A percentile compares a stretch with the other conserved stretches of the same genome.
Conservation (phyloP, 441 rosid species). For the Eruca vesicaria region DNA sequence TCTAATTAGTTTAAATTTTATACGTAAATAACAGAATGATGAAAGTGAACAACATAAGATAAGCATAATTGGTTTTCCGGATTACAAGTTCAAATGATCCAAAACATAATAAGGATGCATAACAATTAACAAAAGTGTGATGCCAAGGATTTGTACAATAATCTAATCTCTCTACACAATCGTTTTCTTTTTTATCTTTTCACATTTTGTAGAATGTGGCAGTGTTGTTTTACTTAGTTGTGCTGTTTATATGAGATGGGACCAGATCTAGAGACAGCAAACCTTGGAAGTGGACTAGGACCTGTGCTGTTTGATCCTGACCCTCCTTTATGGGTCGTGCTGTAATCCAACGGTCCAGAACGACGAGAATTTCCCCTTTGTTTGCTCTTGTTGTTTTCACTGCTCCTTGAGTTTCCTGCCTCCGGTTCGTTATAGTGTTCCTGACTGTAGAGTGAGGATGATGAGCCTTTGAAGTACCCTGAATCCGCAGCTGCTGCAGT, state of each 20-base stretch:
- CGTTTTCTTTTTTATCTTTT: neutral
- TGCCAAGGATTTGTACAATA: constrained; percentile 25
- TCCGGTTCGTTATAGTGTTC: constrained; percentile 54
- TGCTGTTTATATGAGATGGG: constrained; percentile 85
- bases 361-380: constrained; percentile 59
- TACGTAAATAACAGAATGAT: neutral
- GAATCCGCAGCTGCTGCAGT: constrained; percentile 40
- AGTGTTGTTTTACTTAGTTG: constrained; percentile 18
- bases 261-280: constrained; percentile 96
- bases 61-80: neutral
- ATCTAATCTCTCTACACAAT: constrained; percentile 19
- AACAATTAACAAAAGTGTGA: constrained; percentile 3
- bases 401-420: constrained; percentile 52
- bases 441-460: constrained; percentile 82
- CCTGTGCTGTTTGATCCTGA: constrained; percentile 78
- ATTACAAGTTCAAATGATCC: constrained; percentile 12
- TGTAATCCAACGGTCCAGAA: constrained; percentile 94
- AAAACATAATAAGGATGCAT: neutral
- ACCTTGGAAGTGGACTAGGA: constrained; percentile 90
- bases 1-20: neutral
- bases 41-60: neutral
- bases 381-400: constrained; percentile 44
- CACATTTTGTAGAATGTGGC: neutral
- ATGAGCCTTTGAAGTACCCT: constrained; percentile 76
- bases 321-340: constrained; percentile 72